phyloP scores from a whole-genome alignment of 371 early-diverging fungal species.

The Syncephalastrum racemosum region DNA sequence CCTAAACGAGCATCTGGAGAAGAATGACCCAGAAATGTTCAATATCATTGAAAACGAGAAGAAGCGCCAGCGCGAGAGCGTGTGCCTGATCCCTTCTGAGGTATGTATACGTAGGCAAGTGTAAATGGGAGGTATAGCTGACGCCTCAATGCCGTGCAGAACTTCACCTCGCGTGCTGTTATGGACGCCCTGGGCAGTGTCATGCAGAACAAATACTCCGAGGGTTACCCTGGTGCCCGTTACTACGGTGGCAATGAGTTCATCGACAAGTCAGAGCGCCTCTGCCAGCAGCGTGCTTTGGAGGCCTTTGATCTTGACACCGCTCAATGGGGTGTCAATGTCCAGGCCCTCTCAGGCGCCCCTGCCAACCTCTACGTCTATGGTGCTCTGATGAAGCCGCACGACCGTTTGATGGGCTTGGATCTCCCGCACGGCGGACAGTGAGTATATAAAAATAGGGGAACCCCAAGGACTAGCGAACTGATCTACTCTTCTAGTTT shows the following conservation, averaged over 20 bases:
- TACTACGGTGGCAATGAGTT: constrained; percentile 99
- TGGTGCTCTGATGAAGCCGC: constrained; percentile 94
- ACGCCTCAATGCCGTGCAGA: constrained; percentile 52
- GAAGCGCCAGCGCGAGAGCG: constrained; percentile 91
- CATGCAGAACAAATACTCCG: constrained; percentile 99
- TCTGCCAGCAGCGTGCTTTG: constrained; percentile 97
- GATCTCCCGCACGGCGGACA: constrained; percentile 99
- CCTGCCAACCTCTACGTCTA: constrained; percentile 99
- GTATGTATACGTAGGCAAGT: constrained; percentile 35
- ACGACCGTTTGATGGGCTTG: constrained; percentile 99
- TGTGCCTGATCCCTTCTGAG: constrained; percentile 97
- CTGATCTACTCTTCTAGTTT: constrained; percentile 53
- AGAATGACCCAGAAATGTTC: constrained; percentile 91
- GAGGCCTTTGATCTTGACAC: constrained; percentile 88
- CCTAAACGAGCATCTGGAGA: constrained; percentile 68
- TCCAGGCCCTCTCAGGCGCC: constrained; percentile 95
- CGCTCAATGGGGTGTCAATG: constrained; percentile 98
- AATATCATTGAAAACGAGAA: constrained; percentile 96
- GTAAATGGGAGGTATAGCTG: background rate
- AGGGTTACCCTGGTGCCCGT: constrained; percentile 97
- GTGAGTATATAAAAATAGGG: constrained; percentile 50
- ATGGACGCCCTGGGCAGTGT: constrained; percentile 97
- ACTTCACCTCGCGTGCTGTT: constrained; percentile 97
- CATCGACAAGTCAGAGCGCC: constrained; percentile 94
- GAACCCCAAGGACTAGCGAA: too few relatives aligned